Base-by-base conservation (phyloP, 2,329 filamentous ascomycete genomes). In the Cladosporium austrohemisphaericum region DNA sequence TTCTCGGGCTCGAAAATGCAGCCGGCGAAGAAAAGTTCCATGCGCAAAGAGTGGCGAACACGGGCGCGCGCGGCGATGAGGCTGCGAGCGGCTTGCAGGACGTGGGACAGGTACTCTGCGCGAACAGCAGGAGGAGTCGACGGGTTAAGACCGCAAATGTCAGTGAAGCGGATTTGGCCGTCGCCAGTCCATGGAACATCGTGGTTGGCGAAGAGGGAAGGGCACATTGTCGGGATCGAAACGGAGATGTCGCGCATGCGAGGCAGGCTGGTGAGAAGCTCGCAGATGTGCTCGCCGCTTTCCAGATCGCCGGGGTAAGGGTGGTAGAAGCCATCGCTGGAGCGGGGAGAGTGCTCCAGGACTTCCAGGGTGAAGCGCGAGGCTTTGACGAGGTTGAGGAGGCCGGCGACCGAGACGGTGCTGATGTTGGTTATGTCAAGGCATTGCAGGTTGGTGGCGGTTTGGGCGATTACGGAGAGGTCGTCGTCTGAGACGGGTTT, bases 381-480 rank as follows among this genome's bases (percentile, higher is more conserved):
- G 19, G 75, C 69, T 57, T 73, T 72, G 45, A 78, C 71, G 19
- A 79, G 67, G 18, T 75, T 71, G 59, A 78, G 73, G 52, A 79
- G 71, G 38, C 75, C 70, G 29, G 76, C 71, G 33, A 78, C 76
- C 18, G 74, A 73, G 55, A 78, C 69, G 46, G 74, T 76, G 14
- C 73, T 75, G 45, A 76, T 71, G 56, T 76, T 76, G 7, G 76
- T 77, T 55, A 79, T 64, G 60, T 79, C 75, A 38, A 79, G 73
- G 52, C 76, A 74, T 53, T 76, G 70, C 18, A 79, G 71, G 38
- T 69, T 68, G 1, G 69, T 75, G 6, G 76, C 76, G 1, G 75
- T 78, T 37, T 69, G 69, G 19, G 76, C 72, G 49, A 79, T 76
- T 43, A 69, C 67, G 29, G 67, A 64, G 22, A 79, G 65, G 54